Evolutionary conservation across 225 moss, liverwort and hornwort genomes (phyloP), one percentile per base, ranked within the genome.

Genomic region (Pseudisothecium myosuroides): DNA sequence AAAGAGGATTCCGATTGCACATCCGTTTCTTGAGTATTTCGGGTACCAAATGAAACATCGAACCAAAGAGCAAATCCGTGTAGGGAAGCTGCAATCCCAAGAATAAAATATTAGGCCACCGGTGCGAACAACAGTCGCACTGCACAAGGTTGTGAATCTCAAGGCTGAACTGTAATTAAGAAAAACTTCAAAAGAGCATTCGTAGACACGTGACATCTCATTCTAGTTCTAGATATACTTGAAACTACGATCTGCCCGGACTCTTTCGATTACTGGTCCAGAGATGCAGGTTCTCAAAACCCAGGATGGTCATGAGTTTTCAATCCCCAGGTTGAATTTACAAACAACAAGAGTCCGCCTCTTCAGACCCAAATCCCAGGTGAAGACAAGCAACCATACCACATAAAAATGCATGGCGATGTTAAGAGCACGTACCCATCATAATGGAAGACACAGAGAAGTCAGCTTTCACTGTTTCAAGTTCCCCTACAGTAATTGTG

Each of bases 11-110:
- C 93, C 13, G 90, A 90, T 83, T 80, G 90, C 74, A 81, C 56
- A 69, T 92, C 92, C 64, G 81, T 60, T 79, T 91, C 92, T 83
- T 87, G 90, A 64, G 76, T 76, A 58, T 89, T 84, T 83, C 84
- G 91, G 66, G 92, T 91, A 45, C 96, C 95, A 87, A 99, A 99
- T 28, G 96, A 94, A 41, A 99, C 96, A 84, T 99, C 97, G 86
- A 99, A 99, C 98, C 98, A 99, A 85, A 99, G 88, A 58, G 96
- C 96, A 90, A 99, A 99, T 77, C 98, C 97, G 91, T 99, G 97
- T 60, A 99, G 93, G 63, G 96, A 90, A 89, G 97, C 98, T 95
- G 95, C 89, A 86, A 88, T 76, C 26, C 43, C 85, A 91, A 84
- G 68, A 85, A 83, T 39, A 47, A 78, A 63, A 58, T 34, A 73